Evolutionary conservation across 73 alveolate genomes (phyloP).

Genomic region (Symbiodinium pilosum): DNA sequence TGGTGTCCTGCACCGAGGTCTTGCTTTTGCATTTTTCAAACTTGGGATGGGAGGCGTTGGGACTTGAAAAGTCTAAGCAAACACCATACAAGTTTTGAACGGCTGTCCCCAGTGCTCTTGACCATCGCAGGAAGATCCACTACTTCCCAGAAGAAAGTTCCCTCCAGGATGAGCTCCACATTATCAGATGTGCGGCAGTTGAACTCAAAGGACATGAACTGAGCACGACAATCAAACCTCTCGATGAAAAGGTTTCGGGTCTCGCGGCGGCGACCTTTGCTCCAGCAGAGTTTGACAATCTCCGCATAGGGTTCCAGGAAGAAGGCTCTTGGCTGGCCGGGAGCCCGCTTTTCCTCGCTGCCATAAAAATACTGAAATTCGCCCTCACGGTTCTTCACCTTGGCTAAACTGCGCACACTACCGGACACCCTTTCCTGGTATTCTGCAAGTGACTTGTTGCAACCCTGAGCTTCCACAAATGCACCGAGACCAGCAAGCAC

Average conservation of each 20-base stretch:
- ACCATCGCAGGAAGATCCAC: constrained; percentile 89
- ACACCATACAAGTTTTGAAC: no score
- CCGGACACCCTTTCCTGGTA: no score
- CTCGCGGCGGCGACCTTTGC: constrained; percentile 82
- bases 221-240: constrained; percentile 79
- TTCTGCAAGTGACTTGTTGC: no score
- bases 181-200: constrained; percentile 83
- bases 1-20: background rate
- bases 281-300: constrained; percentile 87
- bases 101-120: constrained; percentile 67
- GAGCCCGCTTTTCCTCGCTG: constrained; percentile 58
- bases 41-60: no score
- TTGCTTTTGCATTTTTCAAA: no score
- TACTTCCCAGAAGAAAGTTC: constrained; percentile 92
- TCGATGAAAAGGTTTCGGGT: constrained; percentile 79
- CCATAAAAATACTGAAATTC: constrained; percentile 82
- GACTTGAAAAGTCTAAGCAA: no score
- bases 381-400: constrained; percentile 70
- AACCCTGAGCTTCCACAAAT: no score
- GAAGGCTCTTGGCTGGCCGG: constrained; percentile 49
- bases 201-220: constrained; percentile 90
- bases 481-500: no score
- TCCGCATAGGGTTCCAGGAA: constrained; percentile 80
- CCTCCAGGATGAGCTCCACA: constrained; percentile 77
- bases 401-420: background rate